Base-by-base conservation (phyloP, 2,329 filamentous ascomycete species). In the Trichoderma arundinaceum region DNA sequence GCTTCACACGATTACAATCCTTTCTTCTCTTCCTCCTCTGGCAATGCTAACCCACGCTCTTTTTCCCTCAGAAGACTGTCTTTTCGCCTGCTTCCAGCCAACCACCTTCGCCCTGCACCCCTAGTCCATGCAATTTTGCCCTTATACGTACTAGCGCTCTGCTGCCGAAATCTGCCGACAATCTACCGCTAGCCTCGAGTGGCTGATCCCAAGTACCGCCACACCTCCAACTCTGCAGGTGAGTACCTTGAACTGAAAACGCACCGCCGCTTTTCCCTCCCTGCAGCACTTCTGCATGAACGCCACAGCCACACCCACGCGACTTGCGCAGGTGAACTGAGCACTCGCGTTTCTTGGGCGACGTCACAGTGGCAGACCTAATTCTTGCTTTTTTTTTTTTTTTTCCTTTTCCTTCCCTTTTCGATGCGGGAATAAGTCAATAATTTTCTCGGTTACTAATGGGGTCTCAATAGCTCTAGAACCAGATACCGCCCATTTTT, bases 401-500 rank as follows among this genome's bases (percentile, higher is more conserved):
- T 43, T n/a, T 33, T 58, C 19, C 32, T 56, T 56, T 46, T 13
- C 32, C 15, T 39, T 49, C 43, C 17, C 61, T 49, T 54, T n/a
- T 19, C 19, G 39, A 33, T 22, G n/a, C 19, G 19, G 52, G 38
- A 46, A 15, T 35, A 54, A 63, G 13, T 22, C 49, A 46, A 38
- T 63, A n/a, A 46, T 46, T 17, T 43, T 19, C 64, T 70, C 71
- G 69, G 69, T 75, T 69, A 69, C 75, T 76, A 69, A 76, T 73
- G 71, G 65, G 67, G 67, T 68, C 17, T 66, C 64, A 63, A 68
- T 76, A 77, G 75, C 68, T 69, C 71, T 71, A 74, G 70, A 72
- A 67, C 51, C 51, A 54, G 32, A 43, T 44, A 64, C 35, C 62
- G n/a, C 44, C 32, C 33, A 22, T 60, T 64, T 67, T 35, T 66